Conservation (phyloP, 306 rosid species). For the Cucurbita ficifolia region DNA sequence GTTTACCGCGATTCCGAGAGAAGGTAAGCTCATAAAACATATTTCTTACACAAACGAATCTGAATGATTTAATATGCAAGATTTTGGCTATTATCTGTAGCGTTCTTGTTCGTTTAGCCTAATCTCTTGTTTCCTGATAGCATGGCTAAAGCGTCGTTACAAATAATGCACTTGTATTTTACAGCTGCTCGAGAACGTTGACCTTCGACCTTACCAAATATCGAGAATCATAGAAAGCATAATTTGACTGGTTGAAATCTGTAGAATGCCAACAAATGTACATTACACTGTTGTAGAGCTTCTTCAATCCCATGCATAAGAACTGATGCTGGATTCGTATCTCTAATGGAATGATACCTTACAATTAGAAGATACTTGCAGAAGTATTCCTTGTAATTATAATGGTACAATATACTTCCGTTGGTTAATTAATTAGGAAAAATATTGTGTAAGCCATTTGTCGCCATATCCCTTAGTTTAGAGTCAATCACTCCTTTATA, state of each 20-base stretch:
- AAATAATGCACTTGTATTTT: conserved; percentile 11
- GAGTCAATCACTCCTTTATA: neutral
- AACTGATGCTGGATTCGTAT: neutral
- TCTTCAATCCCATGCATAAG: neutral
- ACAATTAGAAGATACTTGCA: neutral
- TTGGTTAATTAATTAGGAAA: neutral
- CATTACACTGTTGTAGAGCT: neutral
- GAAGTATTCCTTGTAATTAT: neutral
- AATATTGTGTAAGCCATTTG: neutral
- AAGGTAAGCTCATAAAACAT: conserved; percentile 33
- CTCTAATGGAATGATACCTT: neutral
- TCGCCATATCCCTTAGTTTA: neutral
- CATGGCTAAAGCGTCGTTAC: neutral
- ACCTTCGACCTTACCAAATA: conserved; percentile 79
- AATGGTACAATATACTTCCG: no score
- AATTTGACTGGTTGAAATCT: neutral
- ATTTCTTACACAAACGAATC: neutral
- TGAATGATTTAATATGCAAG: neutral
- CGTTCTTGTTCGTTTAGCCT: neutral
- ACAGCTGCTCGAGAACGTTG: conserved; percentile 89
- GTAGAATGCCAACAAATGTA: neutral
- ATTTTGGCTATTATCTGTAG: neutral
- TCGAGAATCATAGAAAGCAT: conserved; percentile 42
- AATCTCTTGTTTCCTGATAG: neutral
- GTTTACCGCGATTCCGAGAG: conserved; percentile 71